A percentile compares a stretch with the other conserved stretches of the same genome.
Evolutionary conservation across 202 grass and related monocot genomes (phyloP).

Genomic region (Carex sylvatica): DNA sequence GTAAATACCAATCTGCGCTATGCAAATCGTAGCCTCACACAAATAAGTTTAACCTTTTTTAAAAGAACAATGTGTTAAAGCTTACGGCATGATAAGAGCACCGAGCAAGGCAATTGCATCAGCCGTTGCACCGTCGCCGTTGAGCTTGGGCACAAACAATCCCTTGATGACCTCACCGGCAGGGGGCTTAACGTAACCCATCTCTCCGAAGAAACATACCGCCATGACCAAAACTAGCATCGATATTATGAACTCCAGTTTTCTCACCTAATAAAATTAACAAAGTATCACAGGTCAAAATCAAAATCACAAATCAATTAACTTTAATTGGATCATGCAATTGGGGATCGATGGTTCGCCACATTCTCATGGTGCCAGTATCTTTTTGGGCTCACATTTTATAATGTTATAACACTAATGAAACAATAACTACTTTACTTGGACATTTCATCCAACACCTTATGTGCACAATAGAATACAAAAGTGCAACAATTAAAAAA

Average conservation of each 20-base stretch:
- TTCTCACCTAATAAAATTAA: constrained; percentile 41
- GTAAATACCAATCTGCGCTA: too few species aligned
- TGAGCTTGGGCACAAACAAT: constrained; percentile 72
- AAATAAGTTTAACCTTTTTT: too few species aligned
- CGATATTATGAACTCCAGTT: constrained; percentile 71
- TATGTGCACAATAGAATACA: neutral
- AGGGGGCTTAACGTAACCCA: constrained; percentile 76
- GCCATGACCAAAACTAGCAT: constrained; percentile 76
- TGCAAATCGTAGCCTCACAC: too few species aligned
- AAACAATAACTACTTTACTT: neutral
- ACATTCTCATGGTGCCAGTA: too few species aligned
- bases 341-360: too few species aligned
- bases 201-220: constrained; percentile 71
- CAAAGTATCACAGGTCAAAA: neutral
- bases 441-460: neutral
- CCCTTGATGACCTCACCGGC: constrained; percentile 66
- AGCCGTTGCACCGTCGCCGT: constrained; percentile 47
- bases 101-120: constrained; percentile 89
- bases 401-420: too few species aligned
- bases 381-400: too few species aligned
- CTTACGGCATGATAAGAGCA: constrained; percentile 94
- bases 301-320: too few species aligned
- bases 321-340: too few species aligned
- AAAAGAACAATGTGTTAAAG: neutral
- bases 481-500: neutral